Conservation (phyloP, 805 yeast genomes). For the Sugiyamaella lignohabitans region DNA sequence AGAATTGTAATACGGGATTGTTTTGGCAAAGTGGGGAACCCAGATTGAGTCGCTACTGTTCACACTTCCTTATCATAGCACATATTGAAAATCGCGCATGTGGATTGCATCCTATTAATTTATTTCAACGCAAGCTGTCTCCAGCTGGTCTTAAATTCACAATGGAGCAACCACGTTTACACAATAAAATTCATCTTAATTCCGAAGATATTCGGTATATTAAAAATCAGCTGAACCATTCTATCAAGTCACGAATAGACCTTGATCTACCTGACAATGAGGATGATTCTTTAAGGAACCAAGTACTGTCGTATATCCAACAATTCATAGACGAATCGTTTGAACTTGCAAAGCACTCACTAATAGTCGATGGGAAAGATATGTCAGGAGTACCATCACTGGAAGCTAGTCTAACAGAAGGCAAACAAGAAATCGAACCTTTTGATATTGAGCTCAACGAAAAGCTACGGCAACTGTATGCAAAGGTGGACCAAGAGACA, state of each 20-base stretch:
- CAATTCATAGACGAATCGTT: slow-evolving; percentile 45
- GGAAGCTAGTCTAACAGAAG: slow-evolving; percentile 17
- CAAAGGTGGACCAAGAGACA: slow-evolving; percentile 57
- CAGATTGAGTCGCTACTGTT: too few species aligned
- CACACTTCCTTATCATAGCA: too few species aligned
- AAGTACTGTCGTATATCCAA: slow-evolving; percentile 34
- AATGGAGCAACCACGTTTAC: slow-evolving; percentile 4
- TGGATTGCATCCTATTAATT: too few species aligned
- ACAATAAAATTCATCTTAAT: slow-evolving; percentile 37
- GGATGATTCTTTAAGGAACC: slow-evolving; percentile 41
- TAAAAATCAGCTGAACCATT: slow-evolving; percentile 38
- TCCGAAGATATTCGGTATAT: slow-evolving; percentile 48
- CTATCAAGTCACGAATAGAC: slow-evolving; percentile 41
- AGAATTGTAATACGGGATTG: too few species aligned
- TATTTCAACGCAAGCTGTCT: too few species aligned
- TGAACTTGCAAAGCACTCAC: slow-evolving; percentile 48
- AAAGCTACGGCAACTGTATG: slow-evolving; percentile 48
- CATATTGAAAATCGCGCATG: too few species aligned
- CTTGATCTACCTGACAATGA: slow-evolving; percentile 39
- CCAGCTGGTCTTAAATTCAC: too few species aligned
- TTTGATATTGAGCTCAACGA: slow-evolving; percentile 62
- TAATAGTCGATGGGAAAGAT: slow-evolving; percentile 53
- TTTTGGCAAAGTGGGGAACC: too few species aligned
- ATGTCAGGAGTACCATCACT: slow-evolving; percentile 28
- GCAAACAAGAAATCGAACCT: slow-evolving; percentile 48